Conservation (phyloP, 257 asterid genomes). For the Cinchona pubescens region DNA sequence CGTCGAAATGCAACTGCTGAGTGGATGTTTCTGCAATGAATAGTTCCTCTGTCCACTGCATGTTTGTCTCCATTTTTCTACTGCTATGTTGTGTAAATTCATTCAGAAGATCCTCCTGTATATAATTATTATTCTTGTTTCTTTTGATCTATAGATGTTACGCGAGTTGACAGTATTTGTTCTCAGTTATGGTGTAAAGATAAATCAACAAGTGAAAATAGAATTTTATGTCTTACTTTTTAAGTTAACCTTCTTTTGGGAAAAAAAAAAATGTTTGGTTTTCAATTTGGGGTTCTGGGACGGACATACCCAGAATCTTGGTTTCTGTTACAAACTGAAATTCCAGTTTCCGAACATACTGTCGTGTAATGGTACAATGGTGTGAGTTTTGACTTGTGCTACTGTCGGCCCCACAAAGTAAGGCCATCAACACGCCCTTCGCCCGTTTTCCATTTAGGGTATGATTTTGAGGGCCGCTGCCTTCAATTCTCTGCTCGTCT, state of each 20-base stretch:
- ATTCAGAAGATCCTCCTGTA: background rate
- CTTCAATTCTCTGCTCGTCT: too few relatives aligned
- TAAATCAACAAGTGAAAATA: background rate
- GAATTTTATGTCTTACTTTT: background rate
- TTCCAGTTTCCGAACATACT: background rate
- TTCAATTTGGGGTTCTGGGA: constrained; percentile 1
- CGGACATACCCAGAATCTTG: background rate
- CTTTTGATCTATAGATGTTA: background rate
- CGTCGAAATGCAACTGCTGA: background rate
- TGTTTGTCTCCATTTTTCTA: background rate
- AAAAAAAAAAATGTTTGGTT: background rate
- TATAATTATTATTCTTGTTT: background rate
- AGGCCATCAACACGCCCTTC: background rate
- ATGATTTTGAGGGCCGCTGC: background rate
- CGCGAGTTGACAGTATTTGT: background rate
- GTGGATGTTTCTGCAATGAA: background rate
- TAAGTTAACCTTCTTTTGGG: background rate
- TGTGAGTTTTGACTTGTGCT: background rate
- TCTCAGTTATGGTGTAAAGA: background rate
- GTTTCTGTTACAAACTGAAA: background rate
- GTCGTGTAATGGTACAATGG: background rate
- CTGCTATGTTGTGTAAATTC: background rate
- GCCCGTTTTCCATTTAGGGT: background rate
- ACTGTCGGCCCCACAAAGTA: background rate
- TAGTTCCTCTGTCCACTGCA: background rate